Evolutionary conservation across 176 grass and related monocot genomes (phyloP).

Genomic region (Zea luxurians): DNA sequence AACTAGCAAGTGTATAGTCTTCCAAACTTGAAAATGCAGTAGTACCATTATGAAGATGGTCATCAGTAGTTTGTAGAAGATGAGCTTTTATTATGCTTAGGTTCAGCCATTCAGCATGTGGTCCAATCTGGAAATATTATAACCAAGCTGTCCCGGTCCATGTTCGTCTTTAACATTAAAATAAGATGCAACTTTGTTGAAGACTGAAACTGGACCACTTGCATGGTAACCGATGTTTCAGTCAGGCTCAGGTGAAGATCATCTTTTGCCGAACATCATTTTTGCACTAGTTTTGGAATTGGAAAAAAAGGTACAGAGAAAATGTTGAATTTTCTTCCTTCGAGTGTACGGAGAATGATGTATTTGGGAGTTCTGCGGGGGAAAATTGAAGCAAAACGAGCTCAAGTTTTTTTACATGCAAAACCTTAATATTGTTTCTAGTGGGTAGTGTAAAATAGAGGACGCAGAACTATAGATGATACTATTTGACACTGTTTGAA

Average conservation of each 20-base stretch:
- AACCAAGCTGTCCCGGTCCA: too few species aligned
- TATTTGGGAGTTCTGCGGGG: too few species aligned
- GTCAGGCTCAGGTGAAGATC: background rate
- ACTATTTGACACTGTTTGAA: too few species aligned
- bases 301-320: background rate
- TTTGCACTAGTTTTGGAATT: background rate
- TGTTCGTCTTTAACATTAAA: background rate
- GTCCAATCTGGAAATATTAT: background rate
- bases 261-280: background rate
- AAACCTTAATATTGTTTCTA: too few species aligned
- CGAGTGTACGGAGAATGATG: too few species aligned
- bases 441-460: too few species aligned
- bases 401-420: too few species aligned
- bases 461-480: too few species aligned
- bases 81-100: background rate
- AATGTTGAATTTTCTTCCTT: too few species aligned
- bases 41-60: constrained; percentile 1
- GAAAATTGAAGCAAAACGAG: too few species aligned
- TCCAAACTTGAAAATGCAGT: background rate
- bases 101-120: background rate
- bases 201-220: background rate
- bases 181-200: background rate
- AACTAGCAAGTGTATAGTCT: background rate
- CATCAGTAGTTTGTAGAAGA: background rate
- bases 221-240: background rate